A percentile compares a stretch with the other conserved stretches of the same genome.
Conservation (phyloP, 768 basidiomycete species). For the Trametes cingulata region DNA sequence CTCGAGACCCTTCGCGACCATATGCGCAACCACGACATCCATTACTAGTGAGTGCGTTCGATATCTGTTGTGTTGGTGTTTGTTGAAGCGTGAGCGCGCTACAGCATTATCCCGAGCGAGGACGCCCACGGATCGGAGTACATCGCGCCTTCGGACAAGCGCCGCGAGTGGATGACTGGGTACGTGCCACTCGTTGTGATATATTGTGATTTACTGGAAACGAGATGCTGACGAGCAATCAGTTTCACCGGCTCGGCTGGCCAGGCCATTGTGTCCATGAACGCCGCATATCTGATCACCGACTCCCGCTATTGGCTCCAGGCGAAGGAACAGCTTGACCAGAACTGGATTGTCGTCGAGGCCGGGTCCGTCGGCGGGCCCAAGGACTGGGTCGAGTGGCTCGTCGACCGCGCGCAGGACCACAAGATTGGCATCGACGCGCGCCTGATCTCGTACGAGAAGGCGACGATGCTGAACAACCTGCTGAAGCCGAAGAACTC, state of each 20-base stretch:
- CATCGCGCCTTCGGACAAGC: slow-evolving; percentile 72
- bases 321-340: slow-evolving; percentile 67
- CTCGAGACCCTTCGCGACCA: slow-evolving; percentile 62
- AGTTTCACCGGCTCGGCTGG: slow-evolving; percentile 72
- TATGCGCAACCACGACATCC: slow-evolving; percentile 67
- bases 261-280: slow-evolving; percentile 65
- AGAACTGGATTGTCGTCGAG: slow-evolving; percentile 69
- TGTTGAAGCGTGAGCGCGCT: slow-evolving; percentile 12
- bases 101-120: slow-evolving; percentile 72
- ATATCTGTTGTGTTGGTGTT: not conserved
- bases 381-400: slow-evolving; percentile 79
- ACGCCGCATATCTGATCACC: slow-evolving; percentile 70
- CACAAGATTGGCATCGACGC: slow-evolving; percentile 79
- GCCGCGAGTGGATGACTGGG: slow-evolving; percentile 79
- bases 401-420: slow-evolving; percentile 36
- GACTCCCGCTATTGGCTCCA: slow-evolving; percentile 87
- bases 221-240: slow-evolving; percentile 1
- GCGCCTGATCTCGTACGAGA: slow-evolving; percentile 76
- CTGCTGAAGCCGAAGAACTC: slow-evolving; percentile 55
- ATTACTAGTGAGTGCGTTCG: slow-evolving; percentile 67
- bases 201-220: not conserved
- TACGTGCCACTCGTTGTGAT: slow-evolving; percentile 34
- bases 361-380: slow-evolving; percentile 55
- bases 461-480: slow-evolving; percentile 58
- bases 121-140: slow-evolving; percentile 87